These are phyloP conservation scores for Sporothrix humicola DNA, from an alignment of 2,329 filamentous ascomycete genomes.

Conservation along the genomic window DNA sequence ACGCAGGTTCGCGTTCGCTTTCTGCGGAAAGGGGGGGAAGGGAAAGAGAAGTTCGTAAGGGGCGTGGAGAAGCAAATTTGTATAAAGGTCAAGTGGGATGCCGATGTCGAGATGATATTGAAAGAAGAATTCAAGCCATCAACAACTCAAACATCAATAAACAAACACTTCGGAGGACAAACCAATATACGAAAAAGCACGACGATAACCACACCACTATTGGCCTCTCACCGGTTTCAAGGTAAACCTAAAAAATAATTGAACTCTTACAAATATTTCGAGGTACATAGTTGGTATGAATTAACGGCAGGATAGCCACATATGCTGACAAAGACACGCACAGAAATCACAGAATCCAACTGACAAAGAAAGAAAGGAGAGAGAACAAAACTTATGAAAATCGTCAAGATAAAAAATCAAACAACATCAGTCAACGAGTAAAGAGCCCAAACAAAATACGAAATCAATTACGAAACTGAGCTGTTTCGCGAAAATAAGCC, in stretches of 20 bases:
- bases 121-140: neutral
- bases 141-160: neutral
- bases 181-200: neutral
- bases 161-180: neutral
- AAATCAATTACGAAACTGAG: no score
- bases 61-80: neutral
- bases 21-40: neutral
- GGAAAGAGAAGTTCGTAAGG: neutral
- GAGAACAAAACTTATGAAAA: neutral
- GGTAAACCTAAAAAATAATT: neutral
- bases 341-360: neutral
- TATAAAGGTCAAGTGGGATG: constrained; percentile 9
- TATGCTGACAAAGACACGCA: neutral
- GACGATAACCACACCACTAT: neutral
- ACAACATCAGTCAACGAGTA: neutral
- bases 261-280: no score
- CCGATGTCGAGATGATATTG: neutral
- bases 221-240: neutral
- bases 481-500: no score
- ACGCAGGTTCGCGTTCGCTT: constrained; percentile 14
- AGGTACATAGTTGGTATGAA: no score
- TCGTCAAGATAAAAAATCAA: no score
- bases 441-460: no score
- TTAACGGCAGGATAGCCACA: neutral
- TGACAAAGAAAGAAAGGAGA: neutral